Evolutionary conservation across 257 asterid species (phyloP).

Genomic region (Echites panduratus): DNA sequence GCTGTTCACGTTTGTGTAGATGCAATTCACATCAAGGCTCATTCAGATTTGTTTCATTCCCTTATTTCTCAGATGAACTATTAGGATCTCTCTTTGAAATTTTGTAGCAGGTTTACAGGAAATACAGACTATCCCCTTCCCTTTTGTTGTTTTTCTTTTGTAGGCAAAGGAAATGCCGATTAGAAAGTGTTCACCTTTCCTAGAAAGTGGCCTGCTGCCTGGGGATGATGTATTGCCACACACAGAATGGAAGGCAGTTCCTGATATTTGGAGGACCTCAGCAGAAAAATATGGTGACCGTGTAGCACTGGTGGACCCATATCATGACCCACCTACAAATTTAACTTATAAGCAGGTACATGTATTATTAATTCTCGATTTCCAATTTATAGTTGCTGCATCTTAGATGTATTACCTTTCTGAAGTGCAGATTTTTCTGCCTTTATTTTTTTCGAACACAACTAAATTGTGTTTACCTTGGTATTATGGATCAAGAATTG

Average conservation of each 20-base stretch:
- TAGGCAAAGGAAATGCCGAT: constrained; percentile 42
- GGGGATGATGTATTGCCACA: constrained; percentile 38
- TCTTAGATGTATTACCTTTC: background rate
- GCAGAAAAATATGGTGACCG: constrained; percentile 77
- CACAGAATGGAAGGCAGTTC: constrained; percentile 67
- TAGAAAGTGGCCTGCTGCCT: constrained; percentile 45
- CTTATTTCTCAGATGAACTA: background rate
- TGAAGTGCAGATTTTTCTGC: background rate
- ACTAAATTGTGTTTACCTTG: background rate
- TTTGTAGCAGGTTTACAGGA: constrained; percentile 3
- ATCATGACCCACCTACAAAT: constrained; percentile 80
- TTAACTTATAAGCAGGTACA: constrained; percentile 72
- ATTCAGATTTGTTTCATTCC: background rate
- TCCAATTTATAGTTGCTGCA: constrained; percentile 3
- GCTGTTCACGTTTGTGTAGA: background rate
- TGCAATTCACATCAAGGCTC: background rate
- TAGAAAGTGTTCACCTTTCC: constrained; percentile 66
- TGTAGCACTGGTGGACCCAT: constrained; percentile 69
- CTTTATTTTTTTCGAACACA: background rate
- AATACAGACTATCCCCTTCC: background rate
- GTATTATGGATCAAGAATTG: background rate
- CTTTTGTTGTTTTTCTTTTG: constrained; percentile 11
- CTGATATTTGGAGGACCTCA: constrained; percentile 85
- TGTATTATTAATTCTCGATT: constrained; percentile 1
- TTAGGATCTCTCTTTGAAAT: background rate